These are phyloP conservation scores for Mitragyna speciosa DNA, from an alignment of 257 asterid species.

Conservation along the genomic window DNA sequence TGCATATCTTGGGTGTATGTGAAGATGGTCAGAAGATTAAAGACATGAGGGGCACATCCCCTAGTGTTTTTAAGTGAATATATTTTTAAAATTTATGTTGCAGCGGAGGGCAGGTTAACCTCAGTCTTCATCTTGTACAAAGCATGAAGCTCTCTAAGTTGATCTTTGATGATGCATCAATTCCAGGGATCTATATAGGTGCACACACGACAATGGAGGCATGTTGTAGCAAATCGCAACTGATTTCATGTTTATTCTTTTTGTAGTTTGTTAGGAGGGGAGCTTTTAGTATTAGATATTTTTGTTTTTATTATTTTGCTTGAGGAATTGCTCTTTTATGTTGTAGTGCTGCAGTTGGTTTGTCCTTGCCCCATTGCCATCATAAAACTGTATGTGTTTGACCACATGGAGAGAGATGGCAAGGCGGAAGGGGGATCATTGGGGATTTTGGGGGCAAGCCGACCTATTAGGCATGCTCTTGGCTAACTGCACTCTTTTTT, in stretches of 20 bases:
- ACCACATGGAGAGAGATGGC: background rate
- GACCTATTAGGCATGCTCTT: constrained; percentile 31
- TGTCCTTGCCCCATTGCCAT: background rate
- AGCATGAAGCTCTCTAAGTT: background rate
- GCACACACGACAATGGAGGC: background rate
- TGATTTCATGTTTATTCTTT: constrained; percentile 11
- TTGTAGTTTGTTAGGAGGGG: constrained; percentile 18
- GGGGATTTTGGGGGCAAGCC: constrained; percentile 24
- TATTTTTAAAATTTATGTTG: background rate
- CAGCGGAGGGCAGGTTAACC: background rate
- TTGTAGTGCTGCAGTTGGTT: background rate
- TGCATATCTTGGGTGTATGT: background rate
- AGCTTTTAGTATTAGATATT: constrained; percentile 1
- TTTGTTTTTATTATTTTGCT: background rate
- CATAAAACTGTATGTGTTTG: background rate
- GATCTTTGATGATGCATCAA: background rate
- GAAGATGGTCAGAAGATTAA: background rate
- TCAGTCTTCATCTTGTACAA: constrained; percentile 1
- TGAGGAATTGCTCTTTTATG: background rate
- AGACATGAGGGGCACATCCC: background rate
- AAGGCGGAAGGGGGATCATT: background rate
- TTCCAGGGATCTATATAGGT: background rate
- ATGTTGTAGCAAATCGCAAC: background rate
- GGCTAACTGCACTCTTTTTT: background rate
- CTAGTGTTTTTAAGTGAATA: background rate